Evolutionary conservation across 2,329 filamentous ascomycete species (phyloP), one percentile per base, ranked within the genome.

Genomic region (Microdochium trichocladiopsis): DNA sequence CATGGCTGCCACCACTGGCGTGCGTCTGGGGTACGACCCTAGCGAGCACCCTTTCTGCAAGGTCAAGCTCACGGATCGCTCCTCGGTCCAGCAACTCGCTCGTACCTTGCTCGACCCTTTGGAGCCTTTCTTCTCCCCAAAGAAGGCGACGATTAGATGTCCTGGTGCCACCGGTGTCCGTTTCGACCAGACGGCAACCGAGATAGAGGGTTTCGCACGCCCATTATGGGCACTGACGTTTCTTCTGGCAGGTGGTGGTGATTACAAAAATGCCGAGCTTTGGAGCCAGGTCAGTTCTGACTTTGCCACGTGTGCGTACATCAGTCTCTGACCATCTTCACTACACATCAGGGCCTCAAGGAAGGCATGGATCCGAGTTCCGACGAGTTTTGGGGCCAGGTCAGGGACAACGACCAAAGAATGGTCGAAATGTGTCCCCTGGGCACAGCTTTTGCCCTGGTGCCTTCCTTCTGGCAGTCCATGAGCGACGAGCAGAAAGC

Each of bases 391-490:
- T 93, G 88, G 88, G 88, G 87, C 0, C 83, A 81, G 52, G 86
- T 88, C 57, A 77, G 83, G 57, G 87, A 91, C 62, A 83, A 86
- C 53, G 88, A 92, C 62, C 88, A 92, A 72, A 75, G 88, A 24
- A 92, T 92, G 88, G 88, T 92, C 2, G 88, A 93, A 66, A 89
- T 90, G 77, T 91, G 87, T 63, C 87, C 88, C 1, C 76, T 92
- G 53, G 88, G 75, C 75, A 92, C 83, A 61, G 82, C 87, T 1
- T 73, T 93, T 51, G 87, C 86, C 28, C 84, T 90, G 50, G 86
- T 84, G 65, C 72, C 76, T 64, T 59, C 78, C 3, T 72, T 90
- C 53, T 91, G 87, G 86, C 73, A 83, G 14, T 80, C 78, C 1
- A 71, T 92, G 60, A 80, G 76, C 2, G 77, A 78, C 16, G 75